These are phyloP conservation scores for Lobosporangium transversale DNA, from an alignment of 192 early-diverging fungal species.

Conservation along the genomic window DNA sequence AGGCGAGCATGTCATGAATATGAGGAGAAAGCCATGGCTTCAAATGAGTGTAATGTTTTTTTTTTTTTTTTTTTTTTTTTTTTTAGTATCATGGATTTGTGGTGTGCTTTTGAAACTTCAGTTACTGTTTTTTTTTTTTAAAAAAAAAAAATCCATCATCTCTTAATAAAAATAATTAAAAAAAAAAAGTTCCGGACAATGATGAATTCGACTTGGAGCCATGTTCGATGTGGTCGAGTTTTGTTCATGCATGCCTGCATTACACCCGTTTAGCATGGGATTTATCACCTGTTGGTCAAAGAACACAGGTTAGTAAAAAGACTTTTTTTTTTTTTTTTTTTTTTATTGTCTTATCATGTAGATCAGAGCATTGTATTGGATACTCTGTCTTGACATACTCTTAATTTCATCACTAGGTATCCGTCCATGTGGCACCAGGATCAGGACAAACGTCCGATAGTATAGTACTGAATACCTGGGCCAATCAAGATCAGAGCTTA, in stretches of 20 bases:
- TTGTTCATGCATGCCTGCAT: constrained; percentile 41
- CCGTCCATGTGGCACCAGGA: constrained; percentile 39
- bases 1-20: constrained; percentile 16
- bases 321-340: too few relatives aligned
- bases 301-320: constrained; percentile 23
- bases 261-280: constrained; percentile 35
- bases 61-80: too few relatives aligned
- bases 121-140: too few relatives aligned
- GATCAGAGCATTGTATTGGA: neutral
- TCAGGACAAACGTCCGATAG: neutral
- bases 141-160: too few relatives aligned
- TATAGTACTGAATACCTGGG: constrained; percentile 30
- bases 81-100: too few relatives aligned
- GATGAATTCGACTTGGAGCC: constrained; percentile 35
- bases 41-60: constrained; percentile 4
- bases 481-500: constrained; percentile 18
- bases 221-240: constrained; percentile 47
- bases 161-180: too few relatives aligned
- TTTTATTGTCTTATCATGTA: neutral
- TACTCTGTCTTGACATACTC: neutral
- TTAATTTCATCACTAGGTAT: constrained; percentile 12
- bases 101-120: too few relatives aligned
- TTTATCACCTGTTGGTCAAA: constrained; percentile 22
- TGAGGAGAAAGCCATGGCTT: too few relatives aligned
- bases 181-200: too few relatives aligned